A percentile compares a stretch with the other conserved stretches of the same genome.
Conservation (phyloP, 495 filamentous ascomycete genomes). For the Penicillium lividum region DNA sequence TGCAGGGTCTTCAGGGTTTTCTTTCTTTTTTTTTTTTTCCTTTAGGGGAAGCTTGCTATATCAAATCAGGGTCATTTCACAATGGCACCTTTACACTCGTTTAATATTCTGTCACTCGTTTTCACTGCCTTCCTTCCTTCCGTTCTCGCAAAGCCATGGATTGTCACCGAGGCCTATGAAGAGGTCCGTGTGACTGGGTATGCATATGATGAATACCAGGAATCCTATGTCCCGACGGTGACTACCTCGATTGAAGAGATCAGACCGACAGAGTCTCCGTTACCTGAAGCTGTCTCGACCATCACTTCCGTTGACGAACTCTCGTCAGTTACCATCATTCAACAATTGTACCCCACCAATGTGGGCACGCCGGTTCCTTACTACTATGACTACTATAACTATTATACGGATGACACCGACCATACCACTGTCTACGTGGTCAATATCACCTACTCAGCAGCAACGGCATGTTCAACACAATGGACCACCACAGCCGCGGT, state of each 20-base stretch:
- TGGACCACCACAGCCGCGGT: conserved; percentile 33
- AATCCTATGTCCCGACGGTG: conserved; percentile 2
- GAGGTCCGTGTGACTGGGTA: conserved; percentile 10
- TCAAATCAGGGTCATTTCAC: conserved; percentile 2
- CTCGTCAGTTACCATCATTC: conserved; percentile 29
- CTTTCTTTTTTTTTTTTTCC: neutral
- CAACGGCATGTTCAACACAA: conserved; percentile 33
- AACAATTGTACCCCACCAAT: conserved; percentile 36
- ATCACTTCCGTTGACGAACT: conserved; percentile 25
- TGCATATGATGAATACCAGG: conserved; percentile 16
- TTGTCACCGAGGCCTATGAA: conserved; percentile 33
- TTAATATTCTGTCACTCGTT: conserved; percentile 27
- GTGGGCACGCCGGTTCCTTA: conserved; percentile 19
- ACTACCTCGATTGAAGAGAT: conserved; percentile 25
- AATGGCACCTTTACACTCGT: conserved; percentile 30
- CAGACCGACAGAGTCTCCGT: conserved; percentile 27
- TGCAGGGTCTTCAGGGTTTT: conserved; percentile 1
- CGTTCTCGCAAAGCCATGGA: conserved; percentile 33
- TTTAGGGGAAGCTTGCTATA: neutral
- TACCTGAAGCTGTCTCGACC: conserved; percentile 34
- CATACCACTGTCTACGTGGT: conserved; percentile 34
- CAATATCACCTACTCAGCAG: conserved; percentile 38
- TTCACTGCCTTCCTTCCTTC: conserved; percentile 17
- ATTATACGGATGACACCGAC: conserved; percentile 10
- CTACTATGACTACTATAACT: conserved; percentile 15